Evolutionary conservation across 2,329 filamentous ascomycete species (phyloP).

Genomic region (Nigrospora sphaerica): DNA sequence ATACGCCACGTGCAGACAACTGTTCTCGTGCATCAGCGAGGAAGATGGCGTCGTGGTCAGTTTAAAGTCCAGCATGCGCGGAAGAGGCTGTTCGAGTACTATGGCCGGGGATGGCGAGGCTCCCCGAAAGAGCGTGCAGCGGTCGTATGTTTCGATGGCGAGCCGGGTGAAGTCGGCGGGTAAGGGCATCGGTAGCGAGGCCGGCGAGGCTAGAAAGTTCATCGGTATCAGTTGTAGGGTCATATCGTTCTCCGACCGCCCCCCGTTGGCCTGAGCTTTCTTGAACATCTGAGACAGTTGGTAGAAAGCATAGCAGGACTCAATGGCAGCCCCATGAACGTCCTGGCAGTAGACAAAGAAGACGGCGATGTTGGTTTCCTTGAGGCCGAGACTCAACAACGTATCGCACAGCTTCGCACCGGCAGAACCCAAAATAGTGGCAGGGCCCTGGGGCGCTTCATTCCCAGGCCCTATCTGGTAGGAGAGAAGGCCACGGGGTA

Average conservation of each 20-base stretch:
- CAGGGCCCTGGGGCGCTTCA: slow-evolving; percentile 21
- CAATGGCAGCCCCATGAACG: slow-evolving; percentile 53
- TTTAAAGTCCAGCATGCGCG: slow-evolving; percentile 70
- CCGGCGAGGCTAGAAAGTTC: slow-evolving; percentile 57
- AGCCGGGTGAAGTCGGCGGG: slow-evolving; percentile 53
- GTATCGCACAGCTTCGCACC: slow-evolving; percentile 39
- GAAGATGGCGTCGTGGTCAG: slow-evolving; percentile 59
- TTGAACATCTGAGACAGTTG: slow-evolving; percentile 61
- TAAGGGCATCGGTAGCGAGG: slow-evolving; percentile 54
- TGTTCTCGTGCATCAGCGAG: slow-evolving; percentile 71
- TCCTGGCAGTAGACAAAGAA: slow-evolving; percentile 69
- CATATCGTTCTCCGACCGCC: slow-evolving; percentile 52
- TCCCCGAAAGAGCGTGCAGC: slow-evolving; percentile 54
- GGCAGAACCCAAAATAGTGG: slow-evolving; percentile 35
- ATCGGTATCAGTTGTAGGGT: slow-evolving; percentile 70
- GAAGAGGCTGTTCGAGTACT: slow-evolving; percentile 62
- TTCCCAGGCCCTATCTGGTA: slow-evolving; percentile 24
- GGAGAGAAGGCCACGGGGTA: slow-evolving; percentile 41
- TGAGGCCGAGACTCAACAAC: slow-evolving; percentile 31
- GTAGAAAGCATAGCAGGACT: slow-evolving; percentile 69
- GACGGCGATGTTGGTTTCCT: slow-evolving; percentile 60
- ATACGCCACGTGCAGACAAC: slow-evolving; percentile 74
- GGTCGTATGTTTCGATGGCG: slow-evolving; percentile 71
- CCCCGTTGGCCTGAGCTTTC: slow-evolving; percentile 40
- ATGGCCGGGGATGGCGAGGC: slow-evolving; percentile 62